Evolutionary conservation across 139 green algal species (phyloP), one percentile per base, ranked within the genome.

Genomic region (Picochlorum sp.): DNA sequence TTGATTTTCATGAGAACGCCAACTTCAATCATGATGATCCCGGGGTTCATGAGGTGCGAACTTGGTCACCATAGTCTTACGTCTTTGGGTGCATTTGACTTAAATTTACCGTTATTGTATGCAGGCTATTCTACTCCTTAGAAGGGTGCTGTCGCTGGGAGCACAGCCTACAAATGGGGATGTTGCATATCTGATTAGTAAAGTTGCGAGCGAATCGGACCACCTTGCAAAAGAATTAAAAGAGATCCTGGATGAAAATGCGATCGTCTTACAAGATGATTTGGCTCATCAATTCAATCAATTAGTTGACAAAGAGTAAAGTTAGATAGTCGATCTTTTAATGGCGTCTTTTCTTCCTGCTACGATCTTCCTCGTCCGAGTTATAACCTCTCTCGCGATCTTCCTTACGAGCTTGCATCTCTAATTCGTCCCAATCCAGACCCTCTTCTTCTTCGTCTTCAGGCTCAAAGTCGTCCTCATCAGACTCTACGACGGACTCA

Each of bases 401-500:
- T 18, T 75, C 67, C 3, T 34, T n/a, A 1, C n/a, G 14, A 1
- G 90, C 90, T 72, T 95, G 77, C 64, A 86, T 70, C 75, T 96
- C 88, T 64, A 96, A 66, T 68, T 95, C 83, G 9, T 92, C 86
- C 90, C 90, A 95, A 44, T 74, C 78, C 65, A 87, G 65, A 56
- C 67, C 67, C 63, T 87, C 85, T 44, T 83, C 73, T 59, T 90
- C 83, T 41, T 92, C 85, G 0, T 83, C 82, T 15, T 63, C 57
- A 24, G 83, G 77, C 3, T 77, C 79, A 11, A 86, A 76, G 3
- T 72, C 73, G 16, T 80, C 67, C 7, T 77, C 69, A 20, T 80
- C 80, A 10, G 80, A 78, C 44, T 81, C 77, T 15, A 75, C 63
- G 28, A 74, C 57, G 6, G 55, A 72, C 16, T 76, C 81, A 7